Conservation (phyloP, 495 filamentous ascomycete genomes). For the Pyrenula massariospora region DNA sequence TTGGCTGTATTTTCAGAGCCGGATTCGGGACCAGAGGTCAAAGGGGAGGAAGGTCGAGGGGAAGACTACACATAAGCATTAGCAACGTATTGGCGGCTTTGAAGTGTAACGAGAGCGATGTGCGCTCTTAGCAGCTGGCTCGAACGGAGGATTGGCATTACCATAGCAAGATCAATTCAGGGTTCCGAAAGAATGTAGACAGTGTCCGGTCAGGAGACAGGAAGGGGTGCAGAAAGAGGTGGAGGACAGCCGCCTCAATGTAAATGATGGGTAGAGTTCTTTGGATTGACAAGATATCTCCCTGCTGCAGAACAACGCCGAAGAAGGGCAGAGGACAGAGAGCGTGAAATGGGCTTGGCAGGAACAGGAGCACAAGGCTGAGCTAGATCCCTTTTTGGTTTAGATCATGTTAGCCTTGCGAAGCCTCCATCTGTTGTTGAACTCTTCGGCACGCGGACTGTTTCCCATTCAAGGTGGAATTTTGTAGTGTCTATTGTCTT, state of each 20-base stretch:
- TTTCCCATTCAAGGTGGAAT: too few species aligned
- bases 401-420: background rate
- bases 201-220: too few species aligned
- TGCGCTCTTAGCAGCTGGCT: too few species aligned
- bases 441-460: too few species aligned
- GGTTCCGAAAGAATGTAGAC: background rate
- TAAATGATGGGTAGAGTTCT: too few species aligned
- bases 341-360: background rate
- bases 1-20: constrained; percentile 32
- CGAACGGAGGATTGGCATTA: background rate
- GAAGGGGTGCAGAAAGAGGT: too few species aligned
- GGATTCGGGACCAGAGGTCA: constrained; percentile 38
- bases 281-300: too few species aligned
- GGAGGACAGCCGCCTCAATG: too few species aligned
- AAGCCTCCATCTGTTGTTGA: too few species aligned
- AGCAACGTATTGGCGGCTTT: background rate
- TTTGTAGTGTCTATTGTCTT: too few species aligned
- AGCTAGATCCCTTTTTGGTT: background rate
- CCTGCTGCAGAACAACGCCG: too few species aligned
- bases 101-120: too few species aligned
- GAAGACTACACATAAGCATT: constrained; percentile 20
- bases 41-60: constrained; percentile 33
- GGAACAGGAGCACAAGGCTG: background rate
- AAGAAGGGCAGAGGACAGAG: background rate
- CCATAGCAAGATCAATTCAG: background rate